Base-by-base conservation (phyloP, 2,329 filamentous ascomycete genomes). In the Ceratocystis eucalypticola region DNA sequence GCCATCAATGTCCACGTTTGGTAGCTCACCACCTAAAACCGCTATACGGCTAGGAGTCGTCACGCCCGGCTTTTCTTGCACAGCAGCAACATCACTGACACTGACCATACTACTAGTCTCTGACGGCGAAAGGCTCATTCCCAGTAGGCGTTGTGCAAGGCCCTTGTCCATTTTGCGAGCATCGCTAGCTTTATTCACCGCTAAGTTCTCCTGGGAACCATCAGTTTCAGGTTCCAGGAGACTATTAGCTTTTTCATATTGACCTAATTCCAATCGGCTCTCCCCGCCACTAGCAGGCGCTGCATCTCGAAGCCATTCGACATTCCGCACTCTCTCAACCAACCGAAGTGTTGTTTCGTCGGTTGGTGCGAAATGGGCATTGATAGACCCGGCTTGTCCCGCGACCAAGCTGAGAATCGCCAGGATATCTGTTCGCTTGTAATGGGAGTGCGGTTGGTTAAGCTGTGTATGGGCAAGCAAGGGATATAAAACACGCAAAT, bases 401-500 rank as follows among this genome's bases (percentile, higher is more conserved):
- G 65, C 62, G 7, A 82, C 80, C 2, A 97, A 81, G 64, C 81
- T 81, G 17, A 99, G 80, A 28, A 96, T 81, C 69, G 85, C 87
- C 48, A 88, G 77, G 50, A 99, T 84, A 73, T 97, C 93, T 53
- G 92, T 84, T 37, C 86, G 85, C 75, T 97, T 99, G 80, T 99
- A 97, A 74, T 96, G 86, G 0, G 90, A 91, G 50, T 68, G 67
- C 22, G 92, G 87, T 65, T 89, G 82, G 72, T 84, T 88, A 55
- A 99, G 84, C 74, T 97, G 94, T 1, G 93, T 96, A 74, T 99
- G 90, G 46, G 89, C 88, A 25, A 99, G 80, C 28, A 99, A 80
- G 0, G 94, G 94, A 72, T 95, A 91, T 12, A 99, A 79, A 3
- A 99, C 94, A 41, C 94, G 87, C 5, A 99, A 82, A 74, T 99